phyloP scores from a whole-genome alignment of 257 asterid species.

The Lycium ferocissimum region DNA sequence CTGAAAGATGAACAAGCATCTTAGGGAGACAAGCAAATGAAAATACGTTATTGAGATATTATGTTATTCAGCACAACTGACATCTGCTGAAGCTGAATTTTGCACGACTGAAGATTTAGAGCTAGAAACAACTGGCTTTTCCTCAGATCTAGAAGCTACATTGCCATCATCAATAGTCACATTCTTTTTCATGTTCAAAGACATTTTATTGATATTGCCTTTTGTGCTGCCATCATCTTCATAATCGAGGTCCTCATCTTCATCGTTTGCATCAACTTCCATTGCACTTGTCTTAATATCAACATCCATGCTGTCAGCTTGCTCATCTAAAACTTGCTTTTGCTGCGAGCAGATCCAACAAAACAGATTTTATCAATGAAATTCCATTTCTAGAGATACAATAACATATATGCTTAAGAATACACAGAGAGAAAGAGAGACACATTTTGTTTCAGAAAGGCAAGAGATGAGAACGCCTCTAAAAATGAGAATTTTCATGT shows the following conservation, averaged over 20 bases:
- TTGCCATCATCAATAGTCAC: constrained; percentile 45
- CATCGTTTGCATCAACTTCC: constrained; percentile 50
- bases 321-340: constrained; percentile 60
- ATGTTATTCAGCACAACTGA: constrained; percentile 43
- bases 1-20: constrained; percentile 54
- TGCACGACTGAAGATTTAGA: constrained; percentile 57
- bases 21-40: constrained; percentile 26
- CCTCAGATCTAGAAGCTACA: constrained; percentile 48
- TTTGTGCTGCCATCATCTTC: constrained; percentile 56
- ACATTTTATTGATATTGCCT: constrained; percentile 54
- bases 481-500: not conserved
- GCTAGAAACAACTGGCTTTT: constrained; percentile 43
- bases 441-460: constrained; percentile 5
- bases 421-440: not conserved
- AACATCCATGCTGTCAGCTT: constrained; percentile 43
- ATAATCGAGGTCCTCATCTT: constrained; percentile 59
- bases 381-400: not conserved
- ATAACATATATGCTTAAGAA: not conserved
- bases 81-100: constrained; percentile 77
- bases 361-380: constrained; percentile 34
- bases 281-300: constrained; percentile 45
- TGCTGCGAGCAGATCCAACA: constrained; percentile 51
- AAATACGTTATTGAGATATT: constrained; percentile 15
- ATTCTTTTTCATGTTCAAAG: constrained; percentile 58
- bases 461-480: constrained; percentile 26